A percentile compares a stretch with the other conserved stretches of the same genome.
These are phyloP conservation scores for Aspergillus amoenus DNA, from an alignment of 2,329 filamentous ascomycete species.

Conservation along the genomic window DNA sequence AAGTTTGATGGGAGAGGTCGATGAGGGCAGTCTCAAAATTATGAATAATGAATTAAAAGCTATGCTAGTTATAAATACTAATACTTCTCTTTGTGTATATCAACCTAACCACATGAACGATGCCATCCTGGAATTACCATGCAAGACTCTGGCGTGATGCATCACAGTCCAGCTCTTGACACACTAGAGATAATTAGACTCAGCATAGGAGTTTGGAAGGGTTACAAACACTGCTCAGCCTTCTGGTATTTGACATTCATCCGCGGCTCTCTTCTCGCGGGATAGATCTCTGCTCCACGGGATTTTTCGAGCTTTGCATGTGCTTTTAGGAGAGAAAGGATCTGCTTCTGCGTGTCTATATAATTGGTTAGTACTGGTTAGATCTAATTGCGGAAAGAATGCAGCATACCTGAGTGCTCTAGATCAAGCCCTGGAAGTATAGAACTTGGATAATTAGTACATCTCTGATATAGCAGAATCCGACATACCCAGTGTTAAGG, in stretches of 20 bases:
- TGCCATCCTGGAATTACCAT: constrained; percentile 13
- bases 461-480: neutral
- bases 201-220: neutral
- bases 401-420: constrained; percentile 1
- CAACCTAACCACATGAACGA: no score
- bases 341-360: constrained; percentile 3
- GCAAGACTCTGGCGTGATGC: constrained; percentile 8
- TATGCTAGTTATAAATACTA: no score
- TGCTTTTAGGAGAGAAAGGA: constrained; percentile 21
- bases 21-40: neutral
- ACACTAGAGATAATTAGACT: constrained; percentile 18
- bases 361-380: no score
- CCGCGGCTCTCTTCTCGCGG: constrained; percentile 26
- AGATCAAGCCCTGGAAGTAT: neutral
- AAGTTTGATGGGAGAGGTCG: neutral
- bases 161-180: constrained; percentile 21
- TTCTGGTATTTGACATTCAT: constrained; percentile 26
- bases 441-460: neutral
- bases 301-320: constrained; percentile 26
- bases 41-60: no score
- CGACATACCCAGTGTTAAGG: constrained; percentile 2
- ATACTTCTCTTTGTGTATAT: no score
- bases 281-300: constrained; percentile 20
- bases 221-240: constrained; percentile 26
- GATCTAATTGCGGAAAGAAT: neutral